Conservation (phyloP, 2,329 filamentous ascomycete genomes). For the Claviceps pusilla region DNA sequence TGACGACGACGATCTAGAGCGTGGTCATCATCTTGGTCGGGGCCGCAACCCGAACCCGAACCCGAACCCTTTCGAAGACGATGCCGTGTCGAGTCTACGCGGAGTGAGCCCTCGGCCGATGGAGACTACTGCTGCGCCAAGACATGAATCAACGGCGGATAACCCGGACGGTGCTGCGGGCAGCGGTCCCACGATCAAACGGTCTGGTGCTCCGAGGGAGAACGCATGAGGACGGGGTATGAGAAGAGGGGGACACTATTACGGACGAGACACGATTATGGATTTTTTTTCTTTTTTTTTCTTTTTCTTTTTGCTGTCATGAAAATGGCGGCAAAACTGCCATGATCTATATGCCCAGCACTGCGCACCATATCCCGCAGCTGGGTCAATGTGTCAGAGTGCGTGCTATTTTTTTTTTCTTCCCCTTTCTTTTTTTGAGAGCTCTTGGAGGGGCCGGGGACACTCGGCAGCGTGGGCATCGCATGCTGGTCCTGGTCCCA, state of each 20-base stretch:
- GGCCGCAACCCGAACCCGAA: slow-evolving; percentile 41
- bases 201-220: slow-evolving; percentile 51
- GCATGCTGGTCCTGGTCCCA: too few relatives aligned
- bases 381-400: too few relatives aligned
- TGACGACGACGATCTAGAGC: slow-evolving; percentile 14
- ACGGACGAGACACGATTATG: neutral
- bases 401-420: too few relatives aligned
- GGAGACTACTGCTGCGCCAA: slow-evolving; percentile 26
- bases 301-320: neutral
- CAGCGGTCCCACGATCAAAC: slow-evolving; percentile 50
- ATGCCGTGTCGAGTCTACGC: slow-evolving; percentile 47
- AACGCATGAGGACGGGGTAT: slow-evolving; percentile 34
- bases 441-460: too few relatives aligned
- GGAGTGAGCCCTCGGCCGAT: slow-evolving; percentile 68
- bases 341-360: neutral
- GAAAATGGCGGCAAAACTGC: neutral
- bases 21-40: slow-evolving; percentile 11
- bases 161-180: slow-evolving; percentile 16
- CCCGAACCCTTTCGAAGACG: slow-evolving; percentile 50
- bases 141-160: slow-evolving; percentile 13
- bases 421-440: too few relatives aligned
- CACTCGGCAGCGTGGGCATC: too few relatives aligned
- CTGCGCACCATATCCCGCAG: too few relatives aligned
- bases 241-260: too few relatives aligned
- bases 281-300: neutral